phyloP scores from a whole-genome alignment of 768 basidiomycete genomes.

The Hortiboletus flavorubellus region DNA sequence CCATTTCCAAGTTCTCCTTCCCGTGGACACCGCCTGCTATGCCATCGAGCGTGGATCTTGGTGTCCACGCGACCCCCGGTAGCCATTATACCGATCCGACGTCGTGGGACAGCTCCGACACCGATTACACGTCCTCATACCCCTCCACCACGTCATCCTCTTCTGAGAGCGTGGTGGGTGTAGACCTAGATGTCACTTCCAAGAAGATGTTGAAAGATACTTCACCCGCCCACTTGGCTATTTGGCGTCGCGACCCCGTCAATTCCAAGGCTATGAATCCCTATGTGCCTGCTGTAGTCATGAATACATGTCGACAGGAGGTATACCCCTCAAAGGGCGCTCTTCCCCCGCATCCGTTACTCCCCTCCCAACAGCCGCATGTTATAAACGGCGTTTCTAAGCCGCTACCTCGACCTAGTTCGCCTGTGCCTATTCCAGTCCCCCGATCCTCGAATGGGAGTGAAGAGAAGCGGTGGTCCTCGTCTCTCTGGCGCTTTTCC shows the following conservation, averaged over 20 bases:
- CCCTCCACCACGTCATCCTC: conserved; percentile 42
- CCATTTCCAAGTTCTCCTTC: conserved; percentile 36
- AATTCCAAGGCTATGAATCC: conserved; percentile 25
- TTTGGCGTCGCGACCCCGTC: conserved; percentile 33
- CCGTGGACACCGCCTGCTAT: conserved; percentile 33
- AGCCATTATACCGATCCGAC: conserved; percentile 51
- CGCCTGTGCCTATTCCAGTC: conserved; percentile 29
- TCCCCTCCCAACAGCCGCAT: conserved; percentile 12
- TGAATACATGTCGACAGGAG: conserved; percentile 28
- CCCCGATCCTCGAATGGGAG: conserved; percentile 29
- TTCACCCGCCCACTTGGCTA: conserved; percentile 28
- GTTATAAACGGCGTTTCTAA: conserved; percentile 7
- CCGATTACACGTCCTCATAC: conserved; percentile 48
- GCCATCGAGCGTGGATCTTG: conserved; percentile 38
- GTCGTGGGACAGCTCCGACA: conserved; percentile 45
- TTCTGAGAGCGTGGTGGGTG: conserved; percentile 32
- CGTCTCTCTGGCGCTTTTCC: conserved; percentile 35
- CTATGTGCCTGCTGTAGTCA: conserved; percentile 24
- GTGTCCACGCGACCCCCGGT: conserved; percentile 39
- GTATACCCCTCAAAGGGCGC: conserved; percentile 8
- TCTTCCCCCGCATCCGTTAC: conserved; percentile 12
- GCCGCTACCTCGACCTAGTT: conserved; percentile 23
- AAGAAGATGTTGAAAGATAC: conserved; percentile 31
- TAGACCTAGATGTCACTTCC: conserved; percentile 31
- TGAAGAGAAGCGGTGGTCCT: conserved; percentile 34